phyloP scores from a whole-genome alignment of 2,329 filamentous ascomycete genomes.

The Pseudocercospora pini-densiflorae region DNA sequence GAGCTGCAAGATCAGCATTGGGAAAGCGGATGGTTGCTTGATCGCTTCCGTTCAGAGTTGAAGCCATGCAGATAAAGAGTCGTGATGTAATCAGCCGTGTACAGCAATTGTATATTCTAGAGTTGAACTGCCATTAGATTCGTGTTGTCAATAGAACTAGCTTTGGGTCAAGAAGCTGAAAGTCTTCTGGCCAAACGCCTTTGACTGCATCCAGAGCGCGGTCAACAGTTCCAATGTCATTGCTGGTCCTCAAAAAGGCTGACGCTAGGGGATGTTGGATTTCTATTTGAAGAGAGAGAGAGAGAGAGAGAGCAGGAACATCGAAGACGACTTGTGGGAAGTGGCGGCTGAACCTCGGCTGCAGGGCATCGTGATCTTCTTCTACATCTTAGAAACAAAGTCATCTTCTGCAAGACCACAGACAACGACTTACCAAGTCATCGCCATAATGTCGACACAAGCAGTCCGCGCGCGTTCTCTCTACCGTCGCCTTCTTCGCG shows the following conservation, averaged over 20 bases:
- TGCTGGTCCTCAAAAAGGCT: too few species aligned
- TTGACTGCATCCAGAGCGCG: too few species aligned
- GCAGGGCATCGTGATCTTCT: neutral
- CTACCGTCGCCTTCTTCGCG: conserved; percentile 87
- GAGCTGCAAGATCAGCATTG: conserved; percentile 5
- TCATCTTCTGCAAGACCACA: neutral
- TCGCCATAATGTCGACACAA: conserved; percentile 38
- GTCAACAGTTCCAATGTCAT: too few species aligned
- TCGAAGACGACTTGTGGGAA: too few species aligned
- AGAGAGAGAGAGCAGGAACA: too few species aligned
- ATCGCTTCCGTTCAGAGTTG: neutral
- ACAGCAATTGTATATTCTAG: neutral
- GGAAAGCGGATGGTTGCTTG: conserved; percentile 2
- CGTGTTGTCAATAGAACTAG: neutral
- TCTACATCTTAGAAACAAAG: neutral
- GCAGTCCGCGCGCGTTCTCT: conserved; percentile 68
- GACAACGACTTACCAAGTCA: neutral
- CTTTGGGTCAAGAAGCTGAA: too few species aligned
- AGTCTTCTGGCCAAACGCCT: too few species aligned
- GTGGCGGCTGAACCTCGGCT: neutral
- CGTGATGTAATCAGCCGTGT: neutral
- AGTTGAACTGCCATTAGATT: neutral
- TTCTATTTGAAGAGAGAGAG: too few species aligned
- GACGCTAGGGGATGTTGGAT: too few species aligned
- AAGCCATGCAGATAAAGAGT: neutral